Percentiles rank a stretch among this genome's conserved stretches.
Conservation (phyloP, 192 early-diverging fungal genomes). For the Piromyces sp. region DNA sequence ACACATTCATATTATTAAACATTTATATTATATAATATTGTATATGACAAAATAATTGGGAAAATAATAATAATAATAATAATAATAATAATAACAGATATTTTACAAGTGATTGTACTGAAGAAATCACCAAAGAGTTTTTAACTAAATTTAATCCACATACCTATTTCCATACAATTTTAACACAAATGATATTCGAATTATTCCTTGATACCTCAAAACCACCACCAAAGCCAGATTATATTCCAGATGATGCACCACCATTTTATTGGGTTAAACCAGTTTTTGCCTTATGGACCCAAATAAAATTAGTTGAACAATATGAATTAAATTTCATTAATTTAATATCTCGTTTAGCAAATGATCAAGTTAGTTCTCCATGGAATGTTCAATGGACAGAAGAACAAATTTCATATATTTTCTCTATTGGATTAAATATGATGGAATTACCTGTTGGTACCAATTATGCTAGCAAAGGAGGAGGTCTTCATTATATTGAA, state of each 20-base stretch:
- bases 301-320: not conserved
- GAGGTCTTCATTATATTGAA: not conserved
- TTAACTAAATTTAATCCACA: not conserved
- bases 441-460: slow-evolving; percentile 18
- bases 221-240: not conserved
- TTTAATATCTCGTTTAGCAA: slow-evolving; percentile 50
- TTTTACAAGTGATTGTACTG: not conserved
- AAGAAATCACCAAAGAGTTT: not conserved
- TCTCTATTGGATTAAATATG: slow-evolving; percentile 21
- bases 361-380: slow-evolving; percentile 9
- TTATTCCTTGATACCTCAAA: not conserved
- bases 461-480: not conserved
- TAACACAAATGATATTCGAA: not conserved
- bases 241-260: not conserved
- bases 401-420: slow-evolving; percentile 37
- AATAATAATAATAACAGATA: too few species aligned
- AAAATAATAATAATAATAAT: not conserved
- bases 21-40: too few species aligned
- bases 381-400: slow-evolving; percentile 33
- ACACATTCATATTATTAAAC: too few species aligned
- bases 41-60: too few species aligned
- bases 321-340: slow-evolving; percentile 50
- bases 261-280: not conserved
- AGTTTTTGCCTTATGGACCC: not conserved
- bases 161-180: not conserved